These are phyloP conservation scores for Avena eriantha DNA, from an alignment of 176 grass and related monocot genomes.

Conservation along the genomic window DNA sequence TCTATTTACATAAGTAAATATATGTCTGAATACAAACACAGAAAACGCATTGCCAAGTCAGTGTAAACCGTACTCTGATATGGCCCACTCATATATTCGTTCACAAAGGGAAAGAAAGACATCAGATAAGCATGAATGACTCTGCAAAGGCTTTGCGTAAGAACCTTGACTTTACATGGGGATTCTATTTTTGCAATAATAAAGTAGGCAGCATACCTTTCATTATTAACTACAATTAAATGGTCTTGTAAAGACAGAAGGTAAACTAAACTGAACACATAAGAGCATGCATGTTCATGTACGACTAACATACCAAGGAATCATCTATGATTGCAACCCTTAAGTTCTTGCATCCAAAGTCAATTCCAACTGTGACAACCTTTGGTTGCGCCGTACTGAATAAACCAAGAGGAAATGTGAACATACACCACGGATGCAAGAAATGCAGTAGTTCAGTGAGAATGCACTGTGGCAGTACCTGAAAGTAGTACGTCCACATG, in stretches of 20 bases:
- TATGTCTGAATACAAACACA: background rate
- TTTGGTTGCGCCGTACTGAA: background rate
- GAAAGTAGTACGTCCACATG: background rate
- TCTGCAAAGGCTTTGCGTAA: background rate
- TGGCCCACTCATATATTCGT: background rate
- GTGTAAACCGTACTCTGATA: background rate
- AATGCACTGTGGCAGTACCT: background rate
- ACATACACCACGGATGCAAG: background rate
- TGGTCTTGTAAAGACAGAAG: background rate
- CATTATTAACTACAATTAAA: no score
- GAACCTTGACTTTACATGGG: background rate
- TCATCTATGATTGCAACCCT: background rate
- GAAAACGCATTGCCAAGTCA: background rate
- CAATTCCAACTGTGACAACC: background rate
- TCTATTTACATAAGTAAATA: background rate
- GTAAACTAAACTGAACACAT: background rate
- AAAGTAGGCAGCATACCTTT: no score
- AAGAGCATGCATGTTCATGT: background rate
- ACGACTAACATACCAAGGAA: slow-evolving; percentile 4
- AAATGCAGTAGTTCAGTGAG: background rate
- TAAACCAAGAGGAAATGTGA: background rate
- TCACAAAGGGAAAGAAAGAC: background rate
- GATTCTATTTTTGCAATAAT: background rate
- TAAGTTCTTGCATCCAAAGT: background rate
- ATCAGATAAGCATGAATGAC: background rate